A percentile compares a stretch with the other conserved stretches of the same genome.
phyloP scores from a whole-genome alignment of 306 rosid species.

The Cucurbita argyrosperma region DNA sequence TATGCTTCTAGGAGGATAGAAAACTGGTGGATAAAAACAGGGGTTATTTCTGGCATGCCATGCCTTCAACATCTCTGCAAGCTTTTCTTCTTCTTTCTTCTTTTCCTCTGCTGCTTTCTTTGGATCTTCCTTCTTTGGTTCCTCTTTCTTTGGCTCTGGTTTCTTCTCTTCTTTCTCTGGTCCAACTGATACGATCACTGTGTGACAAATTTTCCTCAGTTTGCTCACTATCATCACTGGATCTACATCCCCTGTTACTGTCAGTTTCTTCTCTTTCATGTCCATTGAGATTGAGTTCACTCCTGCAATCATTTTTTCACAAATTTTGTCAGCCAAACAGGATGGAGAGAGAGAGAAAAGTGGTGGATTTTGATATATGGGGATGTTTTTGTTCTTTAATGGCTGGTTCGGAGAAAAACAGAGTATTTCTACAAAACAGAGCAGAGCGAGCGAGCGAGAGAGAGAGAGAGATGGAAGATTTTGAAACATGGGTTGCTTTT shows the following conservation, averaged over 20 bases:
- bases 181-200: conserved; percentile 1
- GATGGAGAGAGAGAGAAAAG: not conserved
- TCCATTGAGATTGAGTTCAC: conserved; percentile 5
- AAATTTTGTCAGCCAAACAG: not conserved
- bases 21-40: not conserved
- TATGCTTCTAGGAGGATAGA: not conserved
- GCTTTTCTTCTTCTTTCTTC: not conserved
- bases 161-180: conserved; percentile 7
- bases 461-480: not conserved
- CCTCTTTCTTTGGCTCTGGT: not conserved
- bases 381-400: not conserved
- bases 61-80: not conserved
- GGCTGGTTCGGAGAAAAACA: not conserved
- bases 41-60: not conserved
- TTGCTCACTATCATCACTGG: not conserved
- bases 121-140: not conserved
- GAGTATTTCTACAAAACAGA: too few species aligned
- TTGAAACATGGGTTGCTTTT: not conserved
- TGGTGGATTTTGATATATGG: not conserved
- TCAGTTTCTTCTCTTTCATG: conserved; percentile 4
- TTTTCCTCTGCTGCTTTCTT: not conserved
- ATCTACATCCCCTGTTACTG: conserved; percentile 3
- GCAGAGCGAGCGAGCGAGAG: too few species aligned
- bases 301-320: not conserved
- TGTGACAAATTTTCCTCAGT: not conserved